These are phyloP conservation scores for Fusarium sp. DNA, from an alignment of 2,329 filamentous ascomycete genomes.

Conservation along the genomic window DNA sequence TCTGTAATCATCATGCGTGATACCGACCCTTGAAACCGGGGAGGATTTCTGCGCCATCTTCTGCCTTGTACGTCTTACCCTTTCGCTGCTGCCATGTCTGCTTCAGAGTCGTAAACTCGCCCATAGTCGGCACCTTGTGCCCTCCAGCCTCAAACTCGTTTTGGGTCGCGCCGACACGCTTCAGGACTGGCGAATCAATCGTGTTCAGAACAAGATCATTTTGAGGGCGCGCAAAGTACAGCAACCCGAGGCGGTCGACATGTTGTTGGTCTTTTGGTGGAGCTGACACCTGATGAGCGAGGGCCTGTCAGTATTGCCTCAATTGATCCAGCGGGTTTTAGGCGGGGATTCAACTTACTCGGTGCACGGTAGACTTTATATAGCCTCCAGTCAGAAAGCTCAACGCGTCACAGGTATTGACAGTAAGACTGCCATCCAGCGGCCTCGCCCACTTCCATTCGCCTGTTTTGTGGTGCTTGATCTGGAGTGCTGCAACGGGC, in stretches of 20 bases:
- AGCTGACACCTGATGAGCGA: slow-evolving; percentile 49
- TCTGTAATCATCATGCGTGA: no score
- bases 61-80: no score
- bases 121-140: slow-evolving; percentile 53
- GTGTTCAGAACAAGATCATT: slow-evolving; percentile 56
- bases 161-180: slow-evolving; percentile 50
- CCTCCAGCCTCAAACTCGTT: slow-evolving; percentile 56
- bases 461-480: slow-evolving; percentile 60
- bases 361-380: slow-evolving; percentile 59
- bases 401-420: slow-evolving; percentile 65
- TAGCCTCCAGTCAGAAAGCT: slow-evolving; percentile 64
- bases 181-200: slow-evolving; percentile 55
- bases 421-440: slow-evolving; percentile 63
- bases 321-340: no score
- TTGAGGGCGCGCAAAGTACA: slow-evolving; percentile 64
- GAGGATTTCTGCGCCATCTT: no score
- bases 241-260: slow-evolving; percentile 62
- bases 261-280: slow-evolving; percentile 59
- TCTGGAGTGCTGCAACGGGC: slow-evolving; percentile 69
- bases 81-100: slow-evolving; percentile 56
- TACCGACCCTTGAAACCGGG: no score
- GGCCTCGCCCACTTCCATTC: slow-evolving; percentile 66
- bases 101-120: slow-evolving; percentile 55
- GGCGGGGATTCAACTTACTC: slow-evolving; percentile 42
- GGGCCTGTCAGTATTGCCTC: no score